Evolutionary conservation across 2,329 filamentous ascomycete genomes (phyloP).

Genomic region (Huntiella decipiens): DNA sequence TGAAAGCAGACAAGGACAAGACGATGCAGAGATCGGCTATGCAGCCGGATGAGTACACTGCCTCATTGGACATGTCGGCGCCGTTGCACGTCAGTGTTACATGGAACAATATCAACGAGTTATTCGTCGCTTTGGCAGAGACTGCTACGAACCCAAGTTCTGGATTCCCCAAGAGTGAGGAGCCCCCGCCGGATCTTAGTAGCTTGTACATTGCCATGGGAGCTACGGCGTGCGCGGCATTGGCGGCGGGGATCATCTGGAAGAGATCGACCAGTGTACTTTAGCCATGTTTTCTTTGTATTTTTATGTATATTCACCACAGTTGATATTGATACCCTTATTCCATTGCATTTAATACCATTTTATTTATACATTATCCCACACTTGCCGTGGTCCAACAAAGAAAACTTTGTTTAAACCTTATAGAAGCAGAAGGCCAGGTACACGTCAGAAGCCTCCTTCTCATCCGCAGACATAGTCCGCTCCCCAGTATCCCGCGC

Average conservation of each 20-base stretch:
- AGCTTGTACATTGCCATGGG: constrained; percentile 72
- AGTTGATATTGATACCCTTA: constrained; percentile 1
- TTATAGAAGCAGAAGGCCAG: constrained; percentile 96
- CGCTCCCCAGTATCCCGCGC: constrained; percentile 48
- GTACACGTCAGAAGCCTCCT: constrained; percentile 84
- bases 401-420: constrained; percentile 31
- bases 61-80: constrained; percentile 66
- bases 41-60: constrained; percentile 84
- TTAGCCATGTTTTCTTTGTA: background rate
- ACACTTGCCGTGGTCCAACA: too few species aligned
- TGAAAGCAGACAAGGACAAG: constrained; percentile 92
- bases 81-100: constrained; percentile 88
- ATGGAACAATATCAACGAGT: constrained; percentile 83
- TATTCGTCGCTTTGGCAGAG: constrained; percentile 84
- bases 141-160: constrained; percentile 76
- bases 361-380: constrained; percentile 13
- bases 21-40: constrained; percentile 84
- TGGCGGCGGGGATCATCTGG: constrained; percentile 49
- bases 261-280: constrained; percentile 30
- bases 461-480: constrained; percentile 64
- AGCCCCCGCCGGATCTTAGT: constrained; percentile 66
- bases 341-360: background rate
- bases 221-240: constrained; percentile 44
- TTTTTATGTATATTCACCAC: background rate
- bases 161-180: constrained; percentile 76